Evolutionary conservation across 805 yeast genomes (phyloP).

Genomic region (Metschnikowia kunwiensis): DNA sequence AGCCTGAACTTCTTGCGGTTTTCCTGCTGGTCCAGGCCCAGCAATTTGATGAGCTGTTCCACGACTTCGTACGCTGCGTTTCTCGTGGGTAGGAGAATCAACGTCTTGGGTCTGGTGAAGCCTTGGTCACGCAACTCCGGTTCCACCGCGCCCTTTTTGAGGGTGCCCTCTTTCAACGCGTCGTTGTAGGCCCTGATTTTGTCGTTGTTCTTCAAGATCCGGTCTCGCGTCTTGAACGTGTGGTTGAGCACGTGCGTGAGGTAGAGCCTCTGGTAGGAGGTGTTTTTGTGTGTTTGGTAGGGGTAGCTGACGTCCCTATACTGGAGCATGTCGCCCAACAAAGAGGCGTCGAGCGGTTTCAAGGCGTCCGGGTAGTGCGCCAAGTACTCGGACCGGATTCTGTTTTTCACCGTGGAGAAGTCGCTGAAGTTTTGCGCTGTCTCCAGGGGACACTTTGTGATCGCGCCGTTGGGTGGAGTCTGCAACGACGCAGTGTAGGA

Average conservation of each 20-base stretch:
- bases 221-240: constrained; percentile 79
- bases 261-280: constrained; percentile 59
- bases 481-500: constrained; percentile 35
- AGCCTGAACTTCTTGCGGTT: constrained; percentile 70
- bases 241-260: constrained; percentile 77
- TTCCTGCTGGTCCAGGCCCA: constrained; percentile 74
- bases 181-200: constrained; percentile 46
- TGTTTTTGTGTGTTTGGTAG: constrained; percentile 48
- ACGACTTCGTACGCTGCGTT: constrained; percentile 71
- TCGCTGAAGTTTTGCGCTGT: constrained; percentile 16
- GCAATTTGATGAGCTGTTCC: constrained; percentile 53
- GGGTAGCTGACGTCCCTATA: constrained; percentile 73
- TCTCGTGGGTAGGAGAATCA: constrained; percentile 82
- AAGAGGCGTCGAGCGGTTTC: constrained; percentile 41
- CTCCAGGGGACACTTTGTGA: constrained; percentile 8
- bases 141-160: constrained; percentile 36
- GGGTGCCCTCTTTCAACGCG: constrained; percentile 33
- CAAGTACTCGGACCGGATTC: constrained; percentile 25
- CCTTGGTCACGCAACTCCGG: constrained; percentile 88
- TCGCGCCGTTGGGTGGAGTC: constrained; percentile 28
- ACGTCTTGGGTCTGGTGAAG: constrained; percentile 86
- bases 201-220: constrained; percentile 73
- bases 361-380: constrained; percentile 16
- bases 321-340: constrained; percentile 64
- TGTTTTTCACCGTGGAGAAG: constrained; percentile 24